Percentiles rank a stretch among this genome's conserved stretches.
These are phyloP conservation scores for Hibiscus mutabilis DNA, from an alignment of 345 rosid species.

Conservation along the genomic window DNA sequence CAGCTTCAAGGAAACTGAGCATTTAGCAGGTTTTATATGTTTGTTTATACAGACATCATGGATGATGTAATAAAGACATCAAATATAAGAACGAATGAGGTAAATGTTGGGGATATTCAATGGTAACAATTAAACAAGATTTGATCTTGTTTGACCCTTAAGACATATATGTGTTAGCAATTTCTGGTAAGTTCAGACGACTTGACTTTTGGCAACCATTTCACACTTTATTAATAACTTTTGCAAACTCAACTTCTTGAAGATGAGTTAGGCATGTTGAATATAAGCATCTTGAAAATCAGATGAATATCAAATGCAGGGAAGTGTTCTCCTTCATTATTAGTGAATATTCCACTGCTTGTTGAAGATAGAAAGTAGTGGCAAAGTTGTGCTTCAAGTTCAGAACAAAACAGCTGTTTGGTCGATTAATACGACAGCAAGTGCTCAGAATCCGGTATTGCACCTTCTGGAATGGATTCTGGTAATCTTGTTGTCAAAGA, in stretches of 20 bases:
- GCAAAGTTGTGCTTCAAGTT: not conserved
- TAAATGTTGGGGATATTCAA: not conserved
- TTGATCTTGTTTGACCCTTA: too few relatives aligned
- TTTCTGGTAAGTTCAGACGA: not conserved
- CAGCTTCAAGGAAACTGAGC: too few relatives aligned
- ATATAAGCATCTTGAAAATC: not conserved
- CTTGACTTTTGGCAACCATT: not conserved
- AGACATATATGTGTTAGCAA: not conserved
- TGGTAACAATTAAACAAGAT: not conserved
- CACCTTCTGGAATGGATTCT: conserved; percentile 9
- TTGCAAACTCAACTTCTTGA: not conserved
- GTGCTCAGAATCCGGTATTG: not conserved
- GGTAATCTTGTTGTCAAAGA: conserved; percentile 38
- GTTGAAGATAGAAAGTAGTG: not conserved
- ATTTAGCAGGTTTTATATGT: too few relatives aligned
- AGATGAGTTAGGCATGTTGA: not conserved
- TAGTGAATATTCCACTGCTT: not conserved
- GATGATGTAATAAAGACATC: not conserved
- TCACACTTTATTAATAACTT: not conserved
- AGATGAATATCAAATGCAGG: not conserved
- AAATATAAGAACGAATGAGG: not conserved
- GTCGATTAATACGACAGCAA: not conserved
- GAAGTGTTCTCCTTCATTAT: not conserved
- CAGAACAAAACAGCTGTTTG: conserved; percentile 1
- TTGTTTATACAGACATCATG: too few relatives aligned